Evolutionary conservation across 2,329 filamentous ascomycete species (phyloP), one percentile per base, ranked within the genome.

Genomic region (Colletotrichum sp.): DNA sequence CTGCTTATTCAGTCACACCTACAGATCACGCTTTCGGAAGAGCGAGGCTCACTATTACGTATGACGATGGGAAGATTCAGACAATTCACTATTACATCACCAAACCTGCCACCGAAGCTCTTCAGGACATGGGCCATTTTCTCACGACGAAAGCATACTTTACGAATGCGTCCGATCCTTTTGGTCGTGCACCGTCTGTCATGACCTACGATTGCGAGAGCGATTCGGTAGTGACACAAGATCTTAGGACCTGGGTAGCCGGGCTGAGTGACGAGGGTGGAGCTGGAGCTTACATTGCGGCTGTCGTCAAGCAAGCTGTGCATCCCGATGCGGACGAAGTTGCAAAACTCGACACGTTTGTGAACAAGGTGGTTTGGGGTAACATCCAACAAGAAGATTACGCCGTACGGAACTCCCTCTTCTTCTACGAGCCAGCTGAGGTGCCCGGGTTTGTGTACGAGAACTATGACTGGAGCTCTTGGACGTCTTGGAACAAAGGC

Each of bases 191-290:
- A 0, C 88, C 89, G 0, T 92, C 90, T 0, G 85, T 91, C 72
- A 89, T 92, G 82, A 88, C 87, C 0, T 92, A 92, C 77, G 90
- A 93, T 78, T 88, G 83, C 80, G 90, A 87, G 81, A 86, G 78
- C 3, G 80, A 81, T 7, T 77, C 83, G 7, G 84, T 86, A 28
- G 87, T 90, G 7, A 81, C 83, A 28, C 88, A 89, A 67, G 88
- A 90, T 39, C 72, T 84, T 1, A 86, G 91, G 2, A 90, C 87
- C 7, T 92, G 91, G 91, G 88, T 92, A 9, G 87, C 90, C 1
- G 91, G 91, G 0, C 84, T 93, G 1, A 92, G 90, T 72, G 91
- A 92, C 72, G 91, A 93, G 81, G 91, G 86, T 1, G 91, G 91
- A 1, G 88, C 89, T 0, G 90, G 90, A 2, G 88, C 90, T 0